Evolutionary conservation across 2,329 filamentous ascomycete species (phyloP).

Genomic region (Aspergillus niger): DNA sequence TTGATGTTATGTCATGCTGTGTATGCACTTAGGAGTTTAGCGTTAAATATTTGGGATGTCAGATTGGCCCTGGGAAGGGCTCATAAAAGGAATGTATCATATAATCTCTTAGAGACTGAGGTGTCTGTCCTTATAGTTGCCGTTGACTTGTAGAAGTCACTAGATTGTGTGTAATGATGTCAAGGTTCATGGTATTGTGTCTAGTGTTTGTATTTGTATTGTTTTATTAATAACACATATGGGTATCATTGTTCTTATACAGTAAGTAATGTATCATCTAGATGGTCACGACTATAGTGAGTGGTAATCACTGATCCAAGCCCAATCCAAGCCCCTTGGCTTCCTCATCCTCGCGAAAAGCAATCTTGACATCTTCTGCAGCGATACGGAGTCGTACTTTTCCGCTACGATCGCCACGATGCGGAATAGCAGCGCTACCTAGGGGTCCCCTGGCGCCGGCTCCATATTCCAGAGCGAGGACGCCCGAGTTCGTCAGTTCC

Average conservation of each 20-base stretch:
- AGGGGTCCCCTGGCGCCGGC: slow-evolving; percentile 30
- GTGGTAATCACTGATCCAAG: slow-evolving; percentile 34
- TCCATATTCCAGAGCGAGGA: slow-evolving; percentile 73
- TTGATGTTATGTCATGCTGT: not conserved
- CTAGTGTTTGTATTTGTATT: not conserved
- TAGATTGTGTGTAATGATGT: not conserved
- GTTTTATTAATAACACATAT: not conserved
- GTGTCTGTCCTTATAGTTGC: not conserved
- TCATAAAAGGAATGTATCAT: slow-evolving; percentile 18
- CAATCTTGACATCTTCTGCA: slow-evolving; percentile 86
- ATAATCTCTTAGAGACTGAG: not conserved
- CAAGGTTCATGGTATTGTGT: not conserved
- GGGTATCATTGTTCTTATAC: slow-evolving; percentile 14
- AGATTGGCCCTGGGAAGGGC: slow-evolving; percentile 8
- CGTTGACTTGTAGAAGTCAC: not conserved
- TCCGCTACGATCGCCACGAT: slow-evolving; percentile 78
- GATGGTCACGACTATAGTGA: not conserved
- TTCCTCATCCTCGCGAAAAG: slow-evolving; percentile 84
- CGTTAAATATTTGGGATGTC: slow-evolving; percentile 17
- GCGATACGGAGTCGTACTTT: slow-evolving; percentile 83
- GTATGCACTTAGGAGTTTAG: slow-evolving; percentile 36
- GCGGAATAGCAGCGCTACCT: slow-evolving; percentile 51
- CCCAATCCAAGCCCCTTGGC: slow-evolving; percentile 75
- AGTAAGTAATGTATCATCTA: not conserved
- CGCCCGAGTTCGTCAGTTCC: slow-evolving; percentile 81